Evolutionary conservation across 768 basidiomycete species (phyloP), one percentile per base, ranked within the genome.

Genomic region (Sarcomyxa edulis): DNA sequence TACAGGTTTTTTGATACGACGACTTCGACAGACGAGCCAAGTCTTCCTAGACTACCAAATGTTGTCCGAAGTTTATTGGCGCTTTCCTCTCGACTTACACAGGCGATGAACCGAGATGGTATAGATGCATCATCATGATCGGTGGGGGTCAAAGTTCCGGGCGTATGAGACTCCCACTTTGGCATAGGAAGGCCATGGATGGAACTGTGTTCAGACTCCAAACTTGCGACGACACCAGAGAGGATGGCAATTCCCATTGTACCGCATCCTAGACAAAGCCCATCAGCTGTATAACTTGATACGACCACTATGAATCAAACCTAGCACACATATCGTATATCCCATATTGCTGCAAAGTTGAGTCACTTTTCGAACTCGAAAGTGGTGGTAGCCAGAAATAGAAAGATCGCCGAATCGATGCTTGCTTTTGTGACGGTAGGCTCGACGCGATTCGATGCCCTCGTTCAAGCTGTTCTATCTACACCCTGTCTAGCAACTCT

Each of bases 181-280:
- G 54, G 44, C 33, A 38, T 42, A n/a, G 41, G 32, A n/a, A n/a
- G n/a, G n/a, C n/a, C n/a, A n/a, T n/a, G n/a, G 32, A 54, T 47
- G 35, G 44, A 65, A 40, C 54, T 57, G 4, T 59, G 50, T 21
- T 51, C 52, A 30, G 50, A 59, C 59, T 91, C 75, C 29, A 97
- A 77, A 53, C 88, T 88, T 46, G 83, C 76, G 35, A 96, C 68
- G 28, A 97, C 86, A 31, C 96, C 96, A 16, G 95, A 94, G 34
- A 93, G 76, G 58, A 99, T 75, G 42, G 96, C 93, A 50, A 97
- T 65, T 41, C 96, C 96, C 96, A 99, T 98, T 8, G 95, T 98
- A 41, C 96, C 96, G 61, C 96, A 98, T 71, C 95, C 96, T 84
- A 52, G 42, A 44, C 40, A 18, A 40, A 37, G 50, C 39, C 45